Conservation (phyloP, 306 rosid species). For the Vachellia pachyceras region DNA sequence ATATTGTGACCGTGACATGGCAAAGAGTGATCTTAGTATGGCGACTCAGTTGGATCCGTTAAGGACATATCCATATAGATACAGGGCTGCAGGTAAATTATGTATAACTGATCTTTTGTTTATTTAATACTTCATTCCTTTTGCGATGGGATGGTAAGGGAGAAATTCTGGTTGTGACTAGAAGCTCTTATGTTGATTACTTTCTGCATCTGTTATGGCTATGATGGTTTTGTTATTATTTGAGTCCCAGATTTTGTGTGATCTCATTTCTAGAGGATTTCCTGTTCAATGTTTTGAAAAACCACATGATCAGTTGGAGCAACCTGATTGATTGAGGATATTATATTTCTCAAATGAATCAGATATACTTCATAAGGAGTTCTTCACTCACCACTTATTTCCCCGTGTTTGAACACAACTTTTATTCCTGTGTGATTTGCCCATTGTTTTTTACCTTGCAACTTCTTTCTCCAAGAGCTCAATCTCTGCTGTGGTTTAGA, state of each 20-base stretch:
- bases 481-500: no score
- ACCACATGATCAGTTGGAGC: conserved; percentile 5
- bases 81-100: conserved; percentile 88
- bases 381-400: not conserved
- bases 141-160: conserved; percentile 27
- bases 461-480: not conserved
- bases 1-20: conserved; percentile 96
- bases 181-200: conserved; percentile 25
- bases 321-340: not conserved
- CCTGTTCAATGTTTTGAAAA: conserved; percentile 15
- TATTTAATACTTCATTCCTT: conserved; percentile 3
- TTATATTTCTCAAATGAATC: not conserved
- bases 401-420: not conserved
- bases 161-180: conserved; percentile 26
- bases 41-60: conserved; percentile 85
- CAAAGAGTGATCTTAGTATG: conserved; percentile 79
- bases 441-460: not conserved
- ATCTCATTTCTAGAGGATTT: not conserved
- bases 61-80: conserved; percentile 94
- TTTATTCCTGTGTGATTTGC: not conserved
- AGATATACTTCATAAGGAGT: not conserved
- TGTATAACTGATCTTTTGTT: conserved; percentile 12
- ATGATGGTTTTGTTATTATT: conserved; percentile 8
- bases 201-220: conserved; percentile 23
- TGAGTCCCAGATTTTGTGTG: not conserved